These are phyloP conservation scores for Moricandia moricandioides DNA, from an alignment of 345 rosid species.

Conservation along the genomic window DNA sequence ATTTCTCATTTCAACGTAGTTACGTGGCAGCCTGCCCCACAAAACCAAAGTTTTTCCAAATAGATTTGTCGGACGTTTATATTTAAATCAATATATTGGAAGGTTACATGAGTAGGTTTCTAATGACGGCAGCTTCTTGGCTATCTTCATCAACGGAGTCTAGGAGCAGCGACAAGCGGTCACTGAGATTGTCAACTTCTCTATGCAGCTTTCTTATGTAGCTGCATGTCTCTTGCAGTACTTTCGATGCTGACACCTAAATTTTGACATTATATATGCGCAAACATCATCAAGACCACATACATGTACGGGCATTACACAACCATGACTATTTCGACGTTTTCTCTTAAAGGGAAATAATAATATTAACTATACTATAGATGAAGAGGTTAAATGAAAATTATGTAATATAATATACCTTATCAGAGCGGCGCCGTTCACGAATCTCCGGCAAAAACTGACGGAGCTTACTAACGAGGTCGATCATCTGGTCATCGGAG, in stretches of 20 bases:
- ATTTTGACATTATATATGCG: background rate
- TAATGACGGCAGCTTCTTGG: constrained; percentile 74
- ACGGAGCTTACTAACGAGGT: constrained; percentile 72
- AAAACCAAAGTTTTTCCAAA: background rate
- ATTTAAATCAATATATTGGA: constrained; percentile 5
- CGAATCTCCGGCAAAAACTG: constrained; percentile 79
- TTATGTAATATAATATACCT: constrained; percentile 41
- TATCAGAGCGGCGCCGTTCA: constrained; percentile 61
- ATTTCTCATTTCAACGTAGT: background rate
- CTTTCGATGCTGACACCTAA: constrained; percentile 69
- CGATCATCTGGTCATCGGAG: constrained; percentile 75
- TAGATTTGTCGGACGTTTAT: background rate
- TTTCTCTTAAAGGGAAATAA: background rate
- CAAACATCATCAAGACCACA: background rate
- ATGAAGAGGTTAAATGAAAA: background rate
- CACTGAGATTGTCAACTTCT: constrained; percentile 73
- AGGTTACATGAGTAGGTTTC: constrained; percentile 66
- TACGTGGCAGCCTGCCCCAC: background rate
- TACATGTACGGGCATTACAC: constrained; percentile 1
- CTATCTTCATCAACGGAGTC: constrained; percentile 59
- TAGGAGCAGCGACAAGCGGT: constrained; percentile 62
- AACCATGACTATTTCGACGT: background rate
- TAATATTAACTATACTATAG: background rate
- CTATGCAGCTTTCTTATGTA: constrained; percentile 65
- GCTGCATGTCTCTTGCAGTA: constrained; percentile 77